Conservation (phyloP, 176 grass and related monocot species). For the Guadua angustifolia region DNA sequence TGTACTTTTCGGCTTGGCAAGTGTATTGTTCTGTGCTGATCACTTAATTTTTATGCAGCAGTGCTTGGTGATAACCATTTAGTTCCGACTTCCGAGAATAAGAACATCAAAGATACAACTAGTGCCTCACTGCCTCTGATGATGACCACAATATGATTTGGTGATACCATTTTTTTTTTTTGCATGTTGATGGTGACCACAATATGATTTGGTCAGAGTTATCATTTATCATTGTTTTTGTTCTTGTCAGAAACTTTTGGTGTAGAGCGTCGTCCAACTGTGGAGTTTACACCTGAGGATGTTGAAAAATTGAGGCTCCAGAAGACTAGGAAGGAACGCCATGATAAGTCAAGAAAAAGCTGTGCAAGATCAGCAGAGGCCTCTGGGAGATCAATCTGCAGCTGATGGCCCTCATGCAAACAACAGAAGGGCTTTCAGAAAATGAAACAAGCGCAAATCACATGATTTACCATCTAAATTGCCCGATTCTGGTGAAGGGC, state of each 20-base stretch:
- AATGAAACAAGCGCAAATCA: constrained; percentile 48
- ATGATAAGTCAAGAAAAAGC: constrained; percentile 36
- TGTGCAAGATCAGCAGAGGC: constrained; percentile 26
- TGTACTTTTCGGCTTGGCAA: background rate
- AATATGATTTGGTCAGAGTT: background rate
- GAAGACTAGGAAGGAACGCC: constrained; percentile 50
- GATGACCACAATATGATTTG: too few relatives aligned
- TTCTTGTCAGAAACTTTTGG: constrained; percentile 77
- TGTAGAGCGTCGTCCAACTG: constrained; percentile 73
- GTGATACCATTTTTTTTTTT: too few relatives aligned
- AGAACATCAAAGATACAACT: constrained; percentile 15
- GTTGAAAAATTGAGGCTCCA: constrained; percentile 78
- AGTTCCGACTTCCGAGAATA: background rate
- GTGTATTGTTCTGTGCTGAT: background rate
- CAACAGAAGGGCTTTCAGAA: constrained; percentile 47
- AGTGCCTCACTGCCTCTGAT: background rate
- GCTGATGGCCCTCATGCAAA: constrained; percentile 26
- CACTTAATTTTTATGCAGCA: background rate
- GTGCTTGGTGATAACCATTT: background rate
- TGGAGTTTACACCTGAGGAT: constrained; percentile 90
- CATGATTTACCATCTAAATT: constrained; percentile 41
- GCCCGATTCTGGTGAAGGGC: constrained; percentile 30
- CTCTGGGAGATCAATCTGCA: constrained; percentile 30
- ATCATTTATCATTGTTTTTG: constrained; percentile 23
- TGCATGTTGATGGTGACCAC: constrained; percentile 2